Percentiles rank a stretch among this genome's conserved stretches.
Conservation (phyloP, 2,329 filamentous ascomycete species). For the Pochonia chlamydosporia region DNA sequence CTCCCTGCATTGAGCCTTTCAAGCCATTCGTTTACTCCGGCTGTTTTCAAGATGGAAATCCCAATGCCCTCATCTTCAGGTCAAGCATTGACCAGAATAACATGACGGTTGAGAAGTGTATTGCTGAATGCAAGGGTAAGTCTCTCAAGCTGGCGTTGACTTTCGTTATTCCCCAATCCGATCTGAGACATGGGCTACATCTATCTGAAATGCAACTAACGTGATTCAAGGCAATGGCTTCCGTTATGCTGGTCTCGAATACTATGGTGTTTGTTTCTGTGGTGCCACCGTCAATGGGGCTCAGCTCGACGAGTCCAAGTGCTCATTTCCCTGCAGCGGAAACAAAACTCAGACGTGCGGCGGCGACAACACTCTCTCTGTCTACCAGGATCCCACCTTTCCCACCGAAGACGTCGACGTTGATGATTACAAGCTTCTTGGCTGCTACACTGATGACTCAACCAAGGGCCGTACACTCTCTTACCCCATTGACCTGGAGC, state of each 20-base stretch:
- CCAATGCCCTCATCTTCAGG: slow-evolving; percentile 34
- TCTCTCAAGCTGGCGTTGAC: too few species aligned
- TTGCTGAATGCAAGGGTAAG: slow-evolving; percentile 43
- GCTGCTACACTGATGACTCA: slow-evolving; percentile 51
- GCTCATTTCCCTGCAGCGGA: slow-evolving; percentile 49
- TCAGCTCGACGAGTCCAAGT: slow-evolving; percentile 45
- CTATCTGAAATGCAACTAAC: too few species aligned
- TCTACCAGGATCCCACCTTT: slow-evolving; percentile 45
- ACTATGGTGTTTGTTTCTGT: slow-evolving; percentile 49
- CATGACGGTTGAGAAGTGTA: slow-evolving; percentile 44
- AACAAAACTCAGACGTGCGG: slow-evolving; percentile 41
- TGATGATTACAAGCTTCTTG: slow-evolving; percentile 51
- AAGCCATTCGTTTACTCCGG: slow-evolving; percentile 43
- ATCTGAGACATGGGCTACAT: too few species aligned
- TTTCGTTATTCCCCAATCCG: too few species aligned
- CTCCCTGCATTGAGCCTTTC: slow-evolving; percentile 38
- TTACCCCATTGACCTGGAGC: slow-evolving; percentile 33
- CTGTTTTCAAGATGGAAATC: slow-evolving; percentile 36
- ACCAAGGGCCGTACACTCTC: slow-evolving; percentile 37
- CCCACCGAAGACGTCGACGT: slow-evolving; percentile 38
- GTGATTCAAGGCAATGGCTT: slow-evolving; percentile 36
- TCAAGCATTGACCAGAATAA: slow-evolving; percentile 28
- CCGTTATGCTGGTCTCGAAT: slow-evolving; percentile 44
- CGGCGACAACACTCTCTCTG: slow-evolving; percentile 38
- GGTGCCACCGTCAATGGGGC: slow-evolving; percentile 47